phyloP scores from a whole-genome alignment of 2,329 filamentous ascomycete species.

The Macrophomina tecta region DNA sequence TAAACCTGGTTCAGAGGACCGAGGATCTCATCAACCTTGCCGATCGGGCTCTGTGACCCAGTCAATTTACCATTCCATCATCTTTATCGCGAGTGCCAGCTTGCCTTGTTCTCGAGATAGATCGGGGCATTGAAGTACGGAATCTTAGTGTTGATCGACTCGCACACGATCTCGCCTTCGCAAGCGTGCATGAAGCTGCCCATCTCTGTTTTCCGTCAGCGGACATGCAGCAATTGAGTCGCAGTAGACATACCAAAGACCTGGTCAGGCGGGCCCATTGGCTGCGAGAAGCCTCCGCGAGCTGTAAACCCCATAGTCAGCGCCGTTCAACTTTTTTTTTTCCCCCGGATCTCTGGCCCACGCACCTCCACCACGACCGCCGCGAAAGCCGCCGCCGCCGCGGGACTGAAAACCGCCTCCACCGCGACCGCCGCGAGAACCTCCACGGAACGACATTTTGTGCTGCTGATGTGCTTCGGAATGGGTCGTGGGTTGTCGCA shows the following conservation, averaged over 20 bases:
- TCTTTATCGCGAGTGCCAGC: constrained; percentile 31
- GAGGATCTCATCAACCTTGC: constrained; percentile 97
- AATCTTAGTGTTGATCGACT: constrained; percentile 92
- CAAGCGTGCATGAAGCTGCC: constrained; percentile 91
- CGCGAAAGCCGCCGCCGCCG: constrained; percentile 59
- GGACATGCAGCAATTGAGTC: constrained; percentile 4
- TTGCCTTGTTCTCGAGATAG: constrained; percentile 96
- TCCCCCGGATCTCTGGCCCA: background rate
- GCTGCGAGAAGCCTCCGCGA: constrained; percentile 45
- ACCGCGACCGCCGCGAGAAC: constrained; percentile 49
- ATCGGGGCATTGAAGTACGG: constrained; percentile 99
- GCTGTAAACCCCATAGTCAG: constrained; percentile 34
- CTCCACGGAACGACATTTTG: constrained; percentile 68
- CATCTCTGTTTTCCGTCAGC: constrained; percentile 69
- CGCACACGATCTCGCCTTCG: constrained; percentile 98
- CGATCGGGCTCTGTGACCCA: constrained; percentile 71
- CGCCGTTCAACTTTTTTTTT: constrained; percentile 22
- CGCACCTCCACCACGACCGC: constrained; percentile 57
- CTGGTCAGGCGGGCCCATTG: constrained; percentile 52
- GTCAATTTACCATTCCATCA: constrained; percentile 33
- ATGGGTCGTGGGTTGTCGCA: constrained; percentile 35
- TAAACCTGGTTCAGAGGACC: constrained; percentile 97
- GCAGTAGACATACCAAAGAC: constrained; percentile 46
- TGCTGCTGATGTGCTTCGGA: constrained; percentile 32
- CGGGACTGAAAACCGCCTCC: constrained; percentile 51